A percentile compares a stretch with the other conserved stretches of the same genome.
Conservation (phyloP, 257 asterid species). For the Coffea eugenioides region DNA sequence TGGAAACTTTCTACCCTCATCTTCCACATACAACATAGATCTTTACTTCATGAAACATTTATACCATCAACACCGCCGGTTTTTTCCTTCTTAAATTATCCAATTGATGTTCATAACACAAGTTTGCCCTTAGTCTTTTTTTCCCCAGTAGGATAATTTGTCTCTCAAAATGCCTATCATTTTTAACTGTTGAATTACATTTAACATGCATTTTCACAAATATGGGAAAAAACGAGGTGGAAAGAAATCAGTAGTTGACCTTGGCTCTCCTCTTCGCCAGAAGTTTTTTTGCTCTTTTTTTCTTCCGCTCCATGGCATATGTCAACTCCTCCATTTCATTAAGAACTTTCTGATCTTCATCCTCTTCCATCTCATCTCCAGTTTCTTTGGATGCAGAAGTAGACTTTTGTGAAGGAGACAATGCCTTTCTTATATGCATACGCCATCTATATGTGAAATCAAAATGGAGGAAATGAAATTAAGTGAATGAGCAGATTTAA, state of each 20-base stretch:
- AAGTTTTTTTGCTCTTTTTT: conserved; percentile 68
- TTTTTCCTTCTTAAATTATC: neutral
- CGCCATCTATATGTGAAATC: conserved; percentile 65
- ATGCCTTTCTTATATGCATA: conserved; percentile 67
- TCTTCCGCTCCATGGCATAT: conserved; percentile 75
- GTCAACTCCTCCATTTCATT: conserved; percentile 86
- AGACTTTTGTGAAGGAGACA: conserved; percentile 62
- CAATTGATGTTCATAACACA: neutral
- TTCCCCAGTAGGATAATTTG: neutral
- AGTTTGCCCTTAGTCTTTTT: neutral
- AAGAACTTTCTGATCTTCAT: conserved; percentile 70
- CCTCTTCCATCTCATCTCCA: conserved; percentile 44
- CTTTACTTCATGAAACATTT: neutral
- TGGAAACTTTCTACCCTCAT: neutral
- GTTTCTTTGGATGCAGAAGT: conserved; percentile 33
- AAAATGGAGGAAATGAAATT: neutral
- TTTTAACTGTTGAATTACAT: neutral
- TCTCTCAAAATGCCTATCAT: neutral
- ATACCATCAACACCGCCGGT: neutral
- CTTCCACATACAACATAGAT: neutral
- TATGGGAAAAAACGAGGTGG: neutral
- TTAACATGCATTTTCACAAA: neutral
- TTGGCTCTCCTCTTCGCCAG: conserved; percentile 68
- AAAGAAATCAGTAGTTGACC: conserved; percentile 36
- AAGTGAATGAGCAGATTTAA: conserved; percentile 8